A percentile compares a stretch with the other conserved stretches of the same genome.
phyloP scores from a whole-genome alignment of 331 rosid genomes.

The Erythrophleum ivorense region DNA sequence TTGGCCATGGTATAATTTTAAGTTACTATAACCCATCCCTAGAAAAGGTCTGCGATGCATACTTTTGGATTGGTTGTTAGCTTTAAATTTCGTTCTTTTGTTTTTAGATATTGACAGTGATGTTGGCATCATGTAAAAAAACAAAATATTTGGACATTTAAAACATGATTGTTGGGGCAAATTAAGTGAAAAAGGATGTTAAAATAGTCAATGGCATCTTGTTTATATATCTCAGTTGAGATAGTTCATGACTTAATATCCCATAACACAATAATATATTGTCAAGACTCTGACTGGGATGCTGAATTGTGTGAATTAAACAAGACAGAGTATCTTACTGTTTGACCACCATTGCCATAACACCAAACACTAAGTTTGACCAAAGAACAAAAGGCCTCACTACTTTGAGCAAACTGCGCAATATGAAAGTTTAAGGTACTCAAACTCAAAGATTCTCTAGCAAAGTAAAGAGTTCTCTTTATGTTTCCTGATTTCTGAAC shows the following conservation, averaged over 20 bases:
- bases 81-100: slow-evolving; percentile 17
- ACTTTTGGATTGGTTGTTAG: neutral
- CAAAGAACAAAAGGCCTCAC: neutral
- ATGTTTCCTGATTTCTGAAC: slow-evolving; percentile 25
- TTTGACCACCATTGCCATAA: slow-evolving; percentile 10
- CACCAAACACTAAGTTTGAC: slow-evolving; percentile 3
- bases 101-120: slow-evolving; percentile 23
- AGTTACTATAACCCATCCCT: slow-evolving; percentile 1
- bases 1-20: slow-evolving; percentile 9
- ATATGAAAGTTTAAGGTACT: slow-evolving; percentile 2
- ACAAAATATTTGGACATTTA: neutral
- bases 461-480: neutral
- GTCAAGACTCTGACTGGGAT: slow-evolving; percentile 29
- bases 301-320: slow-evolving; percentile 19
- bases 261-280: slow-evolving; percentile 13
- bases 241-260: slow-evolving; percentile 37
- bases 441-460: neutral
- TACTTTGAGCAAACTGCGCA: slow-evolving; percentile 25
- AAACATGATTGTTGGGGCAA: slow-evolving; percentile 31
- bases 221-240: slow-evolving; percentile 16
- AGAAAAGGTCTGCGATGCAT: neutral
- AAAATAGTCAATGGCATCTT: slow-evolving; percentile 16
- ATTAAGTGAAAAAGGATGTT: slow-evolving; percentile 22
- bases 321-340: slow-evolving; percentile 30
- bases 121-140: neutral